Evolutionary conservation across 2,329 filamentous ascomycete genomes (phyloP).

Genomic region (Claviceps maximensis): DNA sequence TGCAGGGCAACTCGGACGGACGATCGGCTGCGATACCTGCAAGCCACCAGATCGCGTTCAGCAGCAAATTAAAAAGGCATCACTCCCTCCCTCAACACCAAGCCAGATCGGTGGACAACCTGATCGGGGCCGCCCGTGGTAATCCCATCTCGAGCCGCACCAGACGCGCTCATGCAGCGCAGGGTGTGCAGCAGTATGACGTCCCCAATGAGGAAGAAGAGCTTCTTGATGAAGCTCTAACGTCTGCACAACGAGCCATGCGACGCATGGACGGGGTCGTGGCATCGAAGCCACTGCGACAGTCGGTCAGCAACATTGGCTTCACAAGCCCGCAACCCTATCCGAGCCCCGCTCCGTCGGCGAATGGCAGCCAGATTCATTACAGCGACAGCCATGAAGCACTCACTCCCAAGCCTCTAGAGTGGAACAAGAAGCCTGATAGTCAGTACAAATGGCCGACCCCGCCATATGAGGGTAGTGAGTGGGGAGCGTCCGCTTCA

Average conservation of each 20-base stretch:
- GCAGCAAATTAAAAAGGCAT: constrained; percentile 47
- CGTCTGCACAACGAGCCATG: constrained; percentile 62
- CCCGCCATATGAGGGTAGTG: constrained; percentile 84
- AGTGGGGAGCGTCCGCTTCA: constrained; percentile 76
- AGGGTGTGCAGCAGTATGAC: constrained; percentile 76
- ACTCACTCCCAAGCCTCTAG: constrained; percentile 55
- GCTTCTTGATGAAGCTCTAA: constrained; percentile 76
- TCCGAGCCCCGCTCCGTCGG: constrained; percentile 60
- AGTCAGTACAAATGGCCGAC: constrained; percentile 73
- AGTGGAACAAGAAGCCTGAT: constrained; percentile 46
- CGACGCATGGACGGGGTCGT: constrained; percentile 49
- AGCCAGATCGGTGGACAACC: constrained; percentile 50
- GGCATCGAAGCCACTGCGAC: constrained; percentile 32
- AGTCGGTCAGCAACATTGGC: constrained; percentile 51
- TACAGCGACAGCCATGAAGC: constrained; percentile 55
- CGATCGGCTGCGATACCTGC: constrained; percentile 35
- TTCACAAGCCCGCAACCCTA: constrained; percentile 40
- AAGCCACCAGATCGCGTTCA: constrained; percentile 33
- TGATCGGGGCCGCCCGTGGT: constrained; percentile 40
- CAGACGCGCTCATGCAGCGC: constrained; percentile 58
- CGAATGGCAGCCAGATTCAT: constrained; percentile 63
- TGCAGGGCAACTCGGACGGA: constrained; percentile 36
- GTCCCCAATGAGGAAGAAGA: constrained; percentile 95
- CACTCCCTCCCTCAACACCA: constrained; percentile 52
- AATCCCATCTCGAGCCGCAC: constrained; percentile 68